phyloP scores from a whole-genome alignment of 495 filamentous ascomycete species.

The Hyaloscypha finlandica region DNA sequence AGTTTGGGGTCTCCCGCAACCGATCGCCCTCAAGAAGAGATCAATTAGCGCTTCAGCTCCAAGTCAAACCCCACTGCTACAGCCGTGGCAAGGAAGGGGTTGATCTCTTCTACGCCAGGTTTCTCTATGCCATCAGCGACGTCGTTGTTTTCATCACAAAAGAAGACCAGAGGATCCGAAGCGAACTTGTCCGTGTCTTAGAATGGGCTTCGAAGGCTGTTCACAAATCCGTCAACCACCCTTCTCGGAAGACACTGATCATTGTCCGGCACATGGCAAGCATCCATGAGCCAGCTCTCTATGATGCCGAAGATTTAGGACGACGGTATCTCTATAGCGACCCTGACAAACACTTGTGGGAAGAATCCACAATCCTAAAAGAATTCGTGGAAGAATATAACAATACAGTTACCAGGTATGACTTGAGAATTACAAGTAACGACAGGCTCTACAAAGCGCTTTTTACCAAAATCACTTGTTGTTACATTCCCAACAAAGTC shows the following conservation, averaged over 20 bases:
- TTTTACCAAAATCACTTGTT: background rate
- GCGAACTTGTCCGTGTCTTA: background rate
- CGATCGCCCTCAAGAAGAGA: background rate
- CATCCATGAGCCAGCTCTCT: background rate
- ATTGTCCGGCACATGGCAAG: conserved; percentile 4
- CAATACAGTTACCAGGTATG: background rate
- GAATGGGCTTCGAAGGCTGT: conserved; percentile 5
- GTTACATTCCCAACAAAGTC: conserved; percentile 8
- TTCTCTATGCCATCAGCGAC: conserved; percentile 56
- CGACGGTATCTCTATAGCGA: background rate
- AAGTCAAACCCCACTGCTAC: background rate
- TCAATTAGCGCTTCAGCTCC: background rate
- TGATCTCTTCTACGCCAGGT: conserved; percentile 50
- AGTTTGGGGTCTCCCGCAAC: background rate
- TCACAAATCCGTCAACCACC: conserved; percentile 4
- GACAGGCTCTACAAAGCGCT: background rate
- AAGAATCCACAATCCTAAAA: background rate
- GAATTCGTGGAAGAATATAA: background rate
- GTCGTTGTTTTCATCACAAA: conserved; percentile 44
- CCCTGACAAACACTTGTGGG: background rate
- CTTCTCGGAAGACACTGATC: conserved; percentile 1
- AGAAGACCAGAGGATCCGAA: conserved; percentile 14
- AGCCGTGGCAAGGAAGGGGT: conserved; percentile 24
- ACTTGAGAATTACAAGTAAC: background rate
- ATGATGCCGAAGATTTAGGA: background rate